These are phyloP conservation scores for Xylaria sp. DNA, from an alignment of 2,329 filamentous ascomycete genomes.

Conservation along the genomic window DNA sequence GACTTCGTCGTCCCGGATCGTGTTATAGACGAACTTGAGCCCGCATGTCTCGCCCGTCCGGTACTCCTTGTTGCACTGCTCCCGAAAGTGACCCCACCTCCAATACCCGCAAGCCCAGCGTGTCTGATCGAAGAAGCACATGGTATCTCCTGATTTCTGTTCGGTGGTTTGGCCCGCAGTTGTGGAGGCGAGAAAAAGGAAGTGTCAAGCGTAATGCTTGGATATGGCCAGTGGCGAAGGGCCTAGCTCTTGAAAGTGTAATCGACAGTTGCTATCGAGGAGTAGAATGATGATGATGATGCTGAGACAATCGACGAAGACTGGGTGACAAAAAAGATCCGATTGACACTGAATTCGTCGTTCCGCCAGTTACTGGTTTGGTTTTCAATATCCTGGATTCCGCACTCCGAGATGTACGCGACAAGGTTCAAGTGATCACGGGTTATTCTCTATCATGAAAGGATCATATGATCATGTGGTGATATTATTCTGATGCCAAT, in stretches of 20 bases:
- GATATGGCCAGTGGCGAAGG: constrained; percentile 1
- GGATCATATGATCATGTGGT: background rate
- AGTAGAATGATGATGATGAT: constrained; percentile 28
- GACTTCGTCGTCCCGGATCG: constrained; percentile 64
- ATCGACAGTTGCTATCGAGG: constrained; percentile 12
- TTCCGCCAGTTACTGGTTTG: constrained; percentile 15
- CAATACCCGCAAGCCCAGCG: constrained; percentile 86
- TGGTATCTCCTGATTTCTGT: constrained; percentile 47
- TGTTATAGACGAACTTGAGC: constrained; percentile 84
- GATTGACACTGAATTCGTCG: constrained; percentile 5
- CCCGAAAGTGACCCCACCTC: constrained; percentile 92
- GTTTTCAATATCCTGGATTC: background rate
- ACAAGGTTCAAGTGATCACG: constrained; percentile 2
- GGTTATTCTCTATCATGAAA: background rate
- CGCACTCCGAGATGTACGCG: constrained; percentile 5
- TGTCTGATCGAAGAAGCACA: constrained; percentile 97
- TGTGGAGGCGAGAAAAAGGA: constrained; percentile 9
- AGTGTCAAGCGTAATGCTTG: constrained; percentile 1
- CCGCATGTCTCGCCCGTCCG: constrained; percentile 96
- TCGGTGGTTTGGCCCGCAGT: constrained; percentile 6
- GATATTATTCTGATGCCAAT: background rate
- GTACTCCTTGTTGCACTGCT: constrained; percentile 94
- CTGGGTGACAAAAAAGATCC: background rate
- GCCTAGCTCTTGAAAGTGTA: constrained; percentile 11
- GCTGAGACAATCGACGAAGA: constrained; percentile 12